Evolutionary conservation across 352 stramenopile species (phyloP), one percentile per base, ranked within the genome.

Genomic region (Globisporangium sylvaticum): DNA sequence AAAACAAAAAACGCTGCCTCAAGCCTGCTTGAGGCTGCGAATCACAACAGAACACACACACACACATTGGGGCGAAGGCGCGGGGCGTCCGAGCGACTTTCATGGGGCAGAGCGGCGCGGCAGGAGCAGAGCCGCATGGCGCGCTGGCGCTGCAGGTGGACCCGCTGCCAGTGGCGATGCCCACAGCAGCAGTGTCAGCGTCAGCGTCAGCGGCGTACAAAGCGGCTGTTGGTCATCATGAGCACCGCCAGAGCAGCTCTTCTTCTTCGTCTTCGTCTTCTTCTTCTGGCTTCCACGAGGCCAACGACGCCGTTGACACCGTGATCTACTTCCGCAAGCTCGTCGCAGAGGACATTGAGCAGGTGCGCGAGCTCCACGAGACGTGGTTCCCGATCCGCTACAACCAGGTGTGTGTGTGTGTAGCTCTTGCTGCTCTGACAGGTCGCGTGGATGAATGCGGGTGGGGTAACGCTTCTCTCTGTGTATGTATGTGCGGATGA

Each of bases 321-420:
- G 73, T 91, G 53, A 79, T 91, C 18, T 80, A 79, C 62, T 87
- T 95, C 67, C 84, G 87, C 42, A 76, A 77, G 27, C 71, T 99
- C 46, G 65, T 79, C 61, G 78, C 83, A 1, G 68, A 64, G 10
- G 97, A 99, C 72, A 92, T 97, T 29, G 73, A 87, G 12, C 76
- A 91, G 52, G 91, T 99, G 66, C 94, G 97, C 74, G 70, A 71
- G 46, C 79, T 99, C 53, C 96, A 99, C 76, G 96, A 98, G 71
- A 78, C 97, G 67, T 99, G 96, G 93, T 99, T 99, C 72, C 97
- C 97, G 3, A 98, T 99, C 48, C 79, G 88, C 34, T 99, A 99
- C 79, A 97, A 97, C 69, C 80, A 97, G 73, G 76, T 83, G 25
- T 24, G 69, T 58, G 15, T 66, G 29, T 58, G 9, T 29, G 58